Evolutionary conservation across 306 rosid genomes (phyloP).

Genomic region (Cicer yamashitae): DNA sequence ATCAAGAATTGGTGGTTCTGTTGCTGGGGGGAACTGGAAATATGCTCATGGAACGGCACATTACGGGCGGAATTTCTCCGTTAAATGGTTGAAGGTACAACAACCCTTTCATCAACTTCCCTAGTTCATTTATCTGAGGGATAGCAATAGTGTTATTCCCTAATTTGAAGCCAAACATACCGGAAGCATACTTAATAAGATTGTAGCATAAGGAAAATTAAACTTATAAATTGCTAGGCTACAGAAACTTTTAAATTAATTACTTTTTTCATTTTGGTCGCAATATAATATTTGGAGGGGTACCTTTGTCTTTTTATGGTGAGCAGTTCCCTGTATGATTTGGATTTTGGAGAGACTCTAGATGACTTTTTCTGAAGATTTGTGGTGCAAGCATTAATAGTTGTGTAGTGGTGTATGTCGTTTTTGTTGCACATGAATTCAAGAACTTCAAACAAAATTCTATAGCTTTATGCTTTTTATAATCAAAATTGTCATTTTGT

Average conservation of each 20-base stretch:
- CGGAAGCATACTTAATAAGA: slow-evolving; percentile 10
- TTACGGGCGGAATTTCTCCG: slow-evolving; percentile 93
- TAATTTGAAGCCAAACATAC: not conserved
- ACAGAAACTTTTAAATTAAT: slow-evolving; percentile 8
- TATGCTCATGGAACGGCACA: slow-evolving; percentile 99
- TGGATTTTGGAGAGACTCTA: slow-evolving; percentile 26
- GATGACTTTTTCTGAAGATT: slow-evolving; percentile 16
- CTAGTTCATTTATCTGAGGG: slow-evolving; percentile 25
- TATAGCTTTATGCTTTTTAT: not conserved
- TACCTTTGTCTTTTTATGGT: slow-evolving; percentile 27
- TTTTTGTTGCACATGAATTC: slow-evolving; percentile 10
- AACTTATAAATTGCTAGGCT: slow-evolving; percentile 14
- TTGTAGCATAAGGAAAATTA: slow-evolving; percentile 34
- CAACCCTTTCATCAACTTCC: slow-evolving; percentile 33
- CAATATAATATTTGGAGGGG: not conserved
- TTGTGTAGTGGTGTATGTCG: slow-evolving; percentile 9
- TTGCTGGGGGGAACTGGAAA: slow-evolving; percentile 98
- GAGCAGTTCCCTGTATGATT: slow-evolving; percentile 21
- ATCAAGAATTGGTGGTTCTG: slow-evolving; percentile 97
- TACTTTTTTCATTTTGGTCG: not conserved
- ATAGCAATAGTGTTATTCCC: not conserved
- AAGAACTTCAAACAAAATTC: not conserved
- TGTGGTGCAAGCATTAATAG: slow-evolving; percentile 14
- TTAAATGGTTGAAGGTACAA: slow-evolving; percentile 93
- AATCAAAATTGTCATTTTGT: not conserved